Base-by-base conservation (phyloP, 495 filamentous ascomycete species). In the Talaromyces ruber region DNA sequence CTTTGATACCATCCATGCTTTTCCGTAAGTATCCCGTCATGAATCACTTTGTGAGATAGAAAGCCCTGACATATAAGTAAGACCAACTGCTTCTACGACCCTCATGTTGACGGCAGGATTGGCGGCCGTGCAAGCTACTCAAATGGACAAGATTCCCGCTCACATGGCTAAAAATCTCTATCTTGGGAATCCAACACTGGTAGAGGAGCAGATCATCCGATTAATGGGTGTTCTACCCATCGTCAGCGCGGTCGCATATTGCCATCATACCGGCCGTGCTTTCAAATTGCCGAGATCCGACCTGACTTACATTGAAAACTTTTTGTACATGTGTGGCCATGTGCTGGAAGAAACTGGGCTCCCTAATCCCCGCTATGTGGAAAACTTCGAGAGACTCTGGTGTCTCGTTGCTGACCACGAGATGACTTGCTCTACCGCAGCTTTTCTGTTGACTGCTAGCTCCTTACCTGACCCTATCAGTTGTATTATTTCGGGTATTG, bases 361-460 rank as follows among this genome's bases (percentile, higher is more conserved):
- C 9, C 30, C 30, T 34, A 34, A 34, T 34, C 30, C 30, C 21
- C 45, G 45, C 6, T 50, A 50, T 24, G 21, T 24, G 29, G 25
- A 56, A 0, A 68, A 78, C 29, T 52, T 68, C 6, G 55, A 60
- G 53, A 68, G 73, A 3, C 72, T 76, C 24, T 64, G 66, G 32
- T 68, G 70, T n/a, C 39, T 18, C 39, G 39, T 43, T 64, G 74
- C 74, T 3, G 82, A 85, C 56, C 81, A 84, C 56, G 82, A 79
- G 60, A 73, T 82, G 66, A 82, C 83, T 26, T 76, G 75, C 53
- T 81, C 81, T 11, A 83, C 82, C 16, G 71, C 80, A 0, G 78
- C 78, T 1, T 73, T 83, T 37, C 73, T 82, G 8, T 79, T 82
- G 18, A 70, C 77, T 2, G 77, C 79, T 1, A 83, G 79, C 14